Evolutionary conservation across 768 basidiomycete species (phyloP), one percentile per base, ranked within the genome.

Genomic region (Pisolithus orientalis): DNA sequence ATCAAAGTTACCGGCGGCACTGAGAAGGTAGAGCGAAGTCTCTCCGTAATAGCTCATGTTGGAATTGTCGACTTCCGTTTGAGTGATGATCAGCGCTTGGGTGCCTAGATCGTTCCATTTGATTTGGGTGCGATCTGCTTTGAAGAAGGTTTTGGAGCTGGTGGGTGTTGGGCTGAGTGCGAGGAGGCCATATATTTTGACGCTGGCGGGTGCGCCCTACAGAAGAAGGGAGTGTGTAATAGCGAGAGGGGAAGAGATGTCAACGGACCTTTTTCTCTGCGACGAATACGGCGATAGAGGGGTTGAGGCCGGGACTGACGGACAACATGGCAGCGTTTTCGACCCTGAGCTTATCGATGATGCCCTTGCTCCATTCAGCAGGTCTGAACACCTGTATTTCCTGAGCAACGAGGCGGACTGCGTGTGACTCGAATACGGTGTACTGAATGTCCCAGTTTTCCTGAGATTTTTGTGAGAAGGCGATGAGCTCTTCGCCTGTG

Each of bases 21-120:
- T 93, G 56, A 98, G 80, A 13, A 97, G 78, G 71, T 95, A 97
- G 62, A 99, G 74, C 49, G 91, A 90, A 2, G 94, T 96, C 75
- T 98, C 95, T 50, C 96, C 96, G 59, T 98, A 99, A 69, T 99
- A 99, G 62, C 87, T 94, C 80, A 90, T 96, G 69, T 95, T 95
- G 44, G 90, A 87, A 65, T 90, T 91, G 64, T 99, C 95, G 49
- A 97, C 94, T 62, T 99, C 96, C 4, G 94, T 95, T 63, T 94
- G 92, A 0, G 95, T 94, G 37, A 97, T 71, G 54, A 97, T 79
- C 51, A 99, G 75, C 2, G 94, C 87, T 63, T 91, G 90, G 0
- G 94, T 95, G 17, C 95, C 96, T 16, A 94, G 80, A 7, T 81
- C 83, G 64, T 97, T 98, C 95, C 95, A 99, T 71, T 97, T 97